phyloP scores from a whole-genome alignment of 2,329 filamentous ascomycete species.

The Fusarium heterosporum region DNA sequence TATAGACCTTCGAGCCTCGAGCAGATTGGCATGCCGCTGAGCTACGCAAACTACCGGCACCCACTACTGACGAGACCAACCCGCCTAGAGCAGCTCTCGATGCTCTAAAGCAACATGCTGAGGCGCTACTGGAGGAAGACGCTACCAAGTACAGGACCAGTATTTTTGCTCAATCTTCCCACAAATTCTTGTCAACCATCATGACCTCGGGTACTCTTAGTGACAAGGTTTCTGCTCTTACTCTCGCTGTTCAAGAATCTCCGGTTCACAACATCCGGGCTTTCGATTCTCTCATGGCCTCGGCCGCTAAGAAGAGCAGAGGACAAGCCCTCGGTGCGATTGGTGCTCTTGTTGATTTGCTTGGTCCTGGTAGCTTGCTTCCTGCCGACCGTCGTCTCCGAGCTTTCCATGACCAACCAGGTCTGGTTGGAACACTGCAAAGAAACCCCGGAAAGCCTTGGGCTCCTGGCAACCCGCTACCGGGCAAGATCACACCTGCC shows the following conservation, averaged over 20 bases:
- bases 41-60: constrained; percentile 57
- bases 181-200: constrained; percentile 96
- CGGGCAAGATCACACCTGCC: constrained; percentile 76
- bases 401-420: constrained; percentile 83
- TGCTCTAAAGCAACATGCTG: constrained; percentile 75
- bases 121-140: constrained; percentile 80
- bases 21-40: constrained; percentile 67
- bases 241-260: constrained; percentile 93
- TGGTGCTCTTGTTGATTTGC: constrained; percentile 91
- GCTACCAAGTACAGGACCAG: constrained; percentile 79
- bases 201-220: constrained; percentile 96
- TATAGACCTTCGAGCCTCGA: constrained; percentile 66
- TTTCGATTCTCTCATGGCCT: constrained; percentile 81
- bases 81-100: constrained; percentile 59
- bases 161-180: constrained; percentile 83
- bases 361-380: constrained; percentile 87
- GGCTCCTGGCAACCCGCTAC: constrained; percentile 76
- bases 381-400: constrained; percentile 85
- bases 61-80: constrained; percentile 59
- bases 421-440: constrained; percentile 77
- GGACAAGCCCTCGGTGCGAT: constrained; percentile 93
- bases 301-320: constrained; percentile 94
- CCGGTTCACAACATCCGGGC: constrained; percentile 92
- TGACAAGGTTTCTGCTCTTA: constrained; percentile 96
- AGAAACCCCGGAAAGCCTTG: constrained; percentile 69